These are phyloP conservation scores for Mallotus repandus DNA, from an alignment of 441 rosid species.

Conservation along the genomic window DNA sequence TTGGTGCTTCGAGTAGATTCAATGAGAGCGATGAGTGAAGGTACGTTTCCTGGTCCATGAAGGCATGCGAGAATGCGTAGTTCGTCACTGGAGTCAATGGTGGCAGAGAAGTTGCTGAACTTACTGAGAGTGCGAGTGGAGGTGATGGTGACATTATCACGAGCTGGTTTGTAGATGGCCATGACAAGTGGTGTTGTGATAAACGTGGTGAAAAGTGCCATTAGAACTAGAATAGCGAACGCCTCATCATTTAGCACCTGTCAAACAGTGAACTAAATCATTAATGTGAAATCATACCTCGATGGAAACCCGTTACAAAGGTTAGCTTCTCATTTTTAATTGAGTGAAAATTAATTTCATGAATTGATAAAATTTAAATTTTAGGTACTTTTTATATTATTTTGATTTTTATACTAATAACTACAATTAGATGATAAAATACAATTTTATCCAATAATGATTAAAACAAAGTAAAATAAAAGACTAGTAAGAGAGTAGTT, in stretches of 20 bases:
- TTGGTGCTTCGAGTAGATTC: constrained; percentile 60
- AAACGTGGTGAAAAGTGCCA: constrained; percentile 76
- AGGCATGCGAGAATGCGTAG: constrained; percentile 68
- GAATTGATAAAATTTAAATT: too few species aligned
- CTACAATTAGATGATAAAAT: too few species aligned
- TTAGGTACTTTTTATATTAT: too few species aligned
- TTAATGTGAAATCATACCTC: too few species aligned
- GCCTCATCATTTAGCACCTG: constrained; percentile 67
- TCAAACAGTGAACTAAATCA: too few species aligned
- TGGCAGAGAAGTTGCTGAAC: constrained; percentile 37
- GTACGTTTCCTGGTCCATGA: constrained; percentile 57
- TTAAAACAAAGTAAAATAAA: too few species aligned
- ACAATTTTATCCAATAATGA: too few species aligned
- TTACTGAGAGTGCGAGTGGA: constrained; percentile 37
- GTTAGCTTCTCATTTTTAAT: too few species aligned
- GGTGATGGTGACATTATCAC: constrained; percentile 14
- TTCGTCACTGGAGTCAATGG: constrained; percentile 30
- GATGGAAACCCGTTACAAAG: too few species aligned
- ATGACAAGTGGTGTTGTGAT: constrained; percentile 59
- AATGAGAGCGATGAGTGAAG: constrained; percentile 58
- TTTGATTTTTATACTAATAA: too few species aligned
- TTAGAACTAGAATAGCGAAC: constrained; percentile 62
- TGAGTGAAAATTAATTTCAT: too few species aligned
- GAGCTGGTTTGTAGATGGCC: constrained; percentile 63
- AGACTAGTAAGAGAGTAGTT: too few species aligned